Percentiles rank a stretch among this genome's conserved stretches.
Conservation (phyloP, 306 rosid species). For the Citrullus colocynthis region DNA sequence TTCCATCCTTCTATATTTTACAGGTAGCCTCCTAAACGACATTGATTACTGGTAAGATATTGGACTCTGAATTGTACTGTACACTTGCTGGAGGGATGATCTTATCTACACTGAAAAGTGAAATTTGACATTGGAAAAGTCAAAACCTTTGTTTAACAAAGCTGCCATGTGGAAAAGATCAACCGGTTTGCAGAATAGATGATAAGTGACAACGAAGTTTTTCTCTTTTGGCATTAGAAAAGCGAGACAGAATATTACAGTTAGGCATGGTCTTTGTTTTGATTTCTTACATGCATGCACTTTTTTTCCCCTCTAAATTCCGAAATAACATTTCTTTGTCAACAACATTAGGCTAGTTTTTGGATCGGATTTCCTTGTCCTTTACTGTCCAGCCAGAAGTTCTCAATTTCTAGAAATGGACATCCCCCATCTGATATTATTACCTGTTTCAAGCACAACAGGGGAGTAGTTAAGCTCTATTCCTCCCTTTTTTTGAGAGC, state of each 20-base stretch:
- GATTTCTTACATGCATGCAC: background rate
- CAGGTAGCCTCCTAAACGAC: constrained; percentile 89
- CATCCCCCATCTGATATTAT: background rate
- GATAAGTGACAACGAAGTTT: background rate
- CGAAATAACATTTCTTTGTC: background rate
- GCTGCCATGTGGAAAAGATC: background rate
- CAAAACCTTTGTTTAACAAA: background rate
- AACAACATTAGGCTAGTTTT: background rate
- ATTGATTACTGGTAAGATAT: constrained; percentile 44
- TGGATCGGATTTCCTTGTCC: background rate
- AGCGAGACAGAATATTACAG: background rate
- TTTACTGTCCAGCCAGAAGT: background rate
- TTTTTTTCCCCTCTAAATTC: background rate
- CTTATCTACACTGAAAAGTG: constrained; percentile 78
- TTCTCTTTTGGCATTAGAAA: background rate
- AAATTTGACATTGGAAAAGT: constrained; percentile 15
- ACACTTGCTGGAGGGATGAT: constrained; percentile 60
- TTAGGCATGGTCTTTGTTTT: background rate
- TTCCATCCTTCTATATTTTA: constrained; percentile 7
- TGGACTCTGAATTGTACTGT: constrained; percentile 83
- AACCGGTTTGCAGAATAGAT: background rate
- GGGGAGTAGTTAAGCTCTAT: background rate
- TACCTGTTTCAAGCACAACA: background rate
- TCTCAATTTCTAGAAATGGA: background rate
- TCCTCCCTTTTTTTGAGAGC: background rate